phyloP scores from a whole-genome alignment of 2,329 filamentous ascomycete genomes.

The Clarireedia hainanense region DNA sequence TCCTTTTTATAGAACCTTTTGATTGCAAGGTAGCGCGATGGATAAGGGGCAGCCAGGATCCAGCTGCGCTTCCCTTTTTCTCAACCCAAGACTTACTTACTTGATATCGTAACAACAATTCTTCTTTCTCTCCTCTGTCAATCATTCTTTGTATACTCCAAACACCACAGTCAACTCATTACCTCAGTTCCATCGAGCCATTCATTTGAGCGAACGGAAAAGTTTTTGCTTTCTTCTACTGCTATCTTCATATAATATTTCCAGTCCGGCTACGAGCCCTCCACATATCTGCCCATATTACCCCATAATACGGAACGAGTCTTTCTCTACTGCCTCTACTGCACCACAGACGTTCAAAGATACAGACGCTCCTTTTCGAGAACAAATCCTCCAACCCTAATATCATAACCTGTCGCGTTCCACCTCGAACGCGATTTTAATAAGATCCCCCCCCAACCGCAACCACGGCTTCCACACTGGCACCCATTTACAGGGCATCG shows the following conservation, averaged over 20 bases:
- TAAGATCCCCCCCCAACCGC: constrained; percentile 27
- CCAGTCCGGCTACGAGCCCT: not conserved
- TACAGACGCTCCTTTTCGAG: constrained; percentile 3
- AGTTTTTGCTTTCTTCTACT: constrained; percentile 5
- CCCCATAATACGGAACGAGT: constrained; percentile 12
- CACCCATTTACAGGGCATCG: constrained; percentile 47
- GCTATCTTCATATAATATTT: constrained; percentile 1
- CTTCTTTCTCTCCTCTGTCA: constrained; percentile 9
- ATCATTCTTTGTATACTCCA: constrained; percentile 23
- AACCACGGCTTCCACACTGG: constrained; percentile 50
- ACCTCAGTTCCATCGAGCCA: constrained; percentile 14
- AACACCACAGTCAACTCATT: constrained; percentile 7
- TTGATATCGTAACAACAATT: constrained; percentile 6
- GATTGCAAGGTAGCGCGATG: constrained; percentile 21
- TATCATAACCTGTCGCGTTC: constrained; percentile 20
- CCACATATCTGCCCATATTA: not conserved
- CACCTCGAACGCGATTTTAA: constrained; percentile 21
- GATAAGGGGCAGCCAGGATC: constrained; percentile 18
- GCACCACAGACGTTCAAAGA: constrained; percentile 10
- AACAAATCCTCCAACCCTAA: not conserved
- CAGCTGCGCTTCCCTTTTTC: constrained; percentile 7
- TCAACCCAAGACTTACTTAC: not conserved
- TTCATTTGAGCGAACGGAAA: constrained; percentile 22
- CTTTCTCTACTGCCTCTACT: constrained; percentile 13
- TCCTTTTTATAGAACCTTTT: constrained; percentile 27